These are phyloP conservation scores for Whalleya microplaca DNA, from an alignment of 2,329 filamentous ascomycete genomes.

Conservation along the genomic window DNA sequence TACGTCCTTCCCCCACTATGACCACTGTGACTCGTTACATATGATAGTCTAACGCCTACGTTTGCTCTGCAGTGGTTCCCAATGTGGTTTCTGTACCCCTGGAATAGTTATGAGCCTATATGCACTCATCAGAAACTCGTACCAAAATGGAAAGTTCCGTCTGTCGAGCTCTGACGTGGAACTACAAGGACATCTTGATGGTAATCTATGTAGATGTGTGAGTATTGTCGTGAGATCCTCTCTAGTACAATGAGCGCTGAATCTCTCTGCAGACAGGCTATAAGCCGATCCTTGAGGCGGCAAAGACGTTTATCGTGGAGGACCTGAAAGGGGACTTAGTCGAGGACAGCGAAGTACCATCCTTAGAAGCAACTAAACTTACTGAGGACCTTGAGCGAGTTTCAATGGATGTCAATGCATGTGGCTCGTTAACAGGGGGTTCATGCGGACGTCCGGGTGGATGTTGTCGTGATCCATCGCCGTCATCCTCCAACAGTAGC, in stretches of 20 bases:
- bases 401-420: conserved; percentile 1
- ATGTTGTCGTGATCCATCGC: conserved; percentile 44
- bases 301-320: conserved; percentile 77
- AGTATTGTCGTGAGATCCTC: conserved; percentile 48
- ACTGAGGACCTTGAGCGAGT: not conserved
- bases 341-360: conserved; percentile 6
- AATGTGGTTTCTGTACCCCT: conserved; percentile 91
- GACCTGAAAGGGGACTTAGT: conserved; percentile 44
- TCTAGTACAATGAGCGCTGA: not conserved
- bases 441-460: conserved; percentile 40
- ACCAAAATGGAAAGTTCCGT: conserved; percentile 63
- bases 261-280: conserved; percentile 68
- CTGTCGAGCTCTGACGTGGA: conserved; percentile 70
- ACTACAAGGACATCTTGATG: conserved; percentile 92
- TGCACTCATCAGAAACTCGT: conserved; percentile 68
- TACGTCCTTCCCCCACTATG: conserved; percentile 8
- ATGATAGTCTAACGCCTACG: conserved; percentile 39
- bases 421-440: conserved; percentile 2
- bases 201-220: conserved; percentile 70
- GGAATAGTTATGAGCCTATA: conserved; percentile 97
- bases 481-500: conserved; percentile 64
- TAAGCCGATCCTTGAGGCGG: conserved; percentile 86
- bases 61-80: conserved; percentile 70
- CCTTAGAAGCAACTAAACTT: conserved; percentile 1
- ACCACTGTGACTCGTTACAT: not conserved